These are phyloP conservation scores for Tritrichomonas musculus DNA, from an alignment of 208 protist species.

Conservation along the genomic window DNA sequence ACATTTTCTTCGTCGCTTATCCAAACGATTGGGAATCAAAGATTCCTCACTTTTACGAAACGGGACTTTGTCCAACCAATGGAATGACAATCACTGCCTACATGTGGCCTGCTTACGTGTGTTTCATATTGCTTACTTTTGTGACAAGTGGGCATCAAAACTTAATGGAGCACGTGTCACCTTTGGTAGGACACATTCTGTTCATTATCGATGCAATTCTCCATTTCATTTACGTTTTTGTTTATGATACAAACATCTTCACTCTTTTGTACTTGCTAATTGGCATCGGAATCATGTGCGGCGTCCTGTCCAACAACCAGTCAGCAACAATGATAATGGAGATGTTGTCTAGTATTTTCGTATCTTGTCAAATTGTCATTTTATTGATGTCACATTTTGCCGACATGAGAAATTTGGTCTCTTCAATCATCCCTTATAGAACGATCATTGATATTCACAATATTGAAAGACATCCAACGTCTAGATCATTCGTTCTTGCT, in stretches of 20 bases:
- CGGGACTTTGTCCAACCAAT: not conserved
- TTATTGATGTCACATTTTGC: not conserved
- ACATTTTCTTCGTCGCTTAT: not conserved
- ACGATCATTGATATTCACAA: not conserved
- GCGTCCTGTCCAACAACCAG: not conserved
- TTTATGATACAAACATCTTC: slow-evolving; percentile 5
- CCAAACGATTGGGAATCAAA: not conserved
- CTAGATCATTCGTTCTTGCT: not conserved
- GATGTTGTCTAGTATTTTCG: not conserved
- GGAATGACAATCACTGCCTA: not conserved
- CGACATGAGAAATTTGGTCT: not conserved
- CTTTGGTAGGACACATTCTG: not conserved
- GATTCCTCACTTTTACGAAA: not conserved
- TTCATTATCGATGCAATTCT: not conserved
- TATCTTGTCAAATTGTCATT: not conserved
- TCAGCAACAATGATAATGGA: not conserved
- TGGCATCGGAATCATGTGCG: not conserved
- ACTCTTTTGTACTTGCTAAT: not conserved
- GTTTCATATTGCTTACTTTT: not conserved
- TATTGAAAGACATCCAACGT: not conserved
- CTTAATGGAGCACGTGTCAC: not conserved
- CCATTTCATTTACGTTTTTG: not conserved
- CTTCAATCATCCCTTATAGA: not conserved
- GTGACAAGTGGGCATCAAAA: not conserved
- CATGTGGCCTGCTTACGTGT: not conserved